Percentiles rank a stretch among this genome's conserved stretches.
These are phyloP conservation scores for Ploettnerulaceae sp. DNA, from an alignment of 2,329 filamentous ascomycete species.

Conservation along the genomic window DNA sequence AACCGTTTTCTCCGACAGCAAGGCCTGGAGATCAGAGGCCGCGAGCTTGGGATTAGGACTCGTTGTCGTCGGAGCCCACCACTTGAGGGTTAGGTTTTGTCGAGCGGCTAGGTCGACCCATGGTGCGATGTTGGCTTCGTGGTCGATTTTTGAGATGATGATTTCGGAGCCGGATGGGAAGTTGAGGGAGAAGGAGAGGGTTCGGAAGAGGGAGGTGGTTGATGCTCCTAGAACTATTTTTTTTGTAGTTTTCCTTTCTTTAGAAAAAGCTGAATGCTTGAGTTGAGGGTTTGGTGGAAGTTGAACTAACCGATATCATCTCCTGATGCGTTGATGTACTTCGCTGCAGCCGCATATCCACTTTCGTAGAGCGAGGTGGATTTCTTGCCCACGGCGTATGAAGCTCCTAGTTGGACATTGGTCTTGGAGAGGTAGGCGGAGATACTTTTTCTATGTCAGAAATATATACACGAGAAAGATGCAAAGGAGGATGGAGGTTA, in stretches of 20 bases:
- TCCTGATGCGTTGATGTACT: constrained; percentile 62
- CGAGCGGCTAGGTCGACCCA: constrained; percentile 66
- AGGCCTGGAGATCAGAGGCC: constrained; percentile 48
- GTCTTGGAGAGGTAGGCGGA: constrained; percentile 59
- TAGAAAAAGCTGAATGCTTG: constrained; percentile 9
- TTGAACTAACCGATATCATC: constrained; percentile 55
- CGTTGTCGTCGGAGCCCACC: constrained; percentile 56
- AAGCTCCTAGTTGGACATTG: constrained; percentile 73
- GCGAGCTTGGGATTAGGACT: constrained; percentile 54
- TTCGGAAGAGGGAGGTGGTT: constrained; percentile 72
- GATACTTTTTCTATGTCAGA: constrained; percentile 44
- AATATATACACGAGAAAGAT: too few species aligned
- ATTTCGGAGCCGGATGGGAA: constrained; percentile 59
- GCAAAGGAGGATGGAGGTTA: constrained; percentile 39
- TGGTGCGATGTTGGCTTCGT: constrained; percentile 71
- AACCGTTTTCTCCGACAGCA: constrained; percentile 60
- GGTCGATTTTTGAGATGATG: constrained; percentile 66
- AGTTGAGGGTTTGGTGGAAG: not conserved
- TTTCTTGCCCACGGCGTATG: constrained; percentile 55
- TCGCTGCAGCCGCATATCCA: constrained; percentile 61
- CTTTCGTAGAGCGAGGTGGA: constrained; percentile 55
- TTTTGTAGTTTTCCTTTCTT: too few species aligned
- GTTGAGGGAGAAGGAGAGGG: constrained; percentile 53
- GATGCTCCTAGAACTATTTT: constrained; percentile 61
- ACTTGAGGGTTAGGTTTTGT: constrained; percentile 58